A percentile compares a stretch with the other conserved stretches of the same genome.
Conservation (phyloP, 495 filamentous ascomycete genomes). For the Lasiosphaeria hispida region DNA sequence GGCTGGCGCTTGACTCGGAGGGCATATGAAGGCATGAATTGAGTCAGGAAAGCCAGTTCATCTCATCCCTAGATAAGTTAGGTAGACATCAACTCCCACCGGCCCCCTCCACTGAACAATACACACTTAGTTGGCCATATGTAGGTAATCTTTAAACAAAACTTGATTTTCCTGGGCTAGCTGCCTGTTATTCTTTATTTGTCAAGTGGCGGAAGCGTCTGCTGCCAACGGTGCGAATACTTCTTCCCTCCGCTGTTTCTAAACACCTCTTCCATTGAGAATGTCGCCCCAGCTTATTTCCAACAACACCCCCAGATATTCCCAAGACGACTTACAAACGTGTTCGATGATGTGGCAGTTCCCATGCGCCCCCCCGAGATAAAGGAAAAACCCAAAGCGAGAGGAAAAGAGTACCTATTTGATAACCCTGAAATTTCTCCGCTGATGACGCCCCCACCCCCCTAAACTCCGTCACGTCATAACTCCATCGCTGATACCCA, state of each 20-base stretch:
- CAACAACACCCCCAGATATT: not conserved
- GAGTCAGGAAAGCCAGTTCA: too few species aligned
- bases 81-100: too few species aligned
- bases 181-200: not conserved
- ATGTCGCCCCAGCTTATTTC: slow-evolving; percentile 1
- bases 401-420: slow-evolving; percentile 1
- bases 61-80: too few species aligned
- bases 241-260: slow-evolving; percentile 11
- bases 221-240: not conserved
- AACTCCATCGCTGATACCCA: slow-evolving; percentile 39
- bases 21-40: too few species aligned
- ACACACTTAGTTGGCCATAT: too few species aligned
- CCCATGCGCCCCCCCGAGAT: slow-evolving; percentile 3
- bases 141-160: not conserved
- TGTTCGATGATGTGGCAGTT: not conserved
- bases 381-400: slow-evolving; percentile 9
- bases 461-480: slow-evolving; percentile 31
- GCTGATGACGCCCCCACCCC: slow-evolving; percentile 14
- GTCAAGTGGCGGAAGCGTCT: not conserved
- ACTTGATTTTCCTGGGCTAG: not conserved
- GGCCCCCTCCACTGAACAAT: too few species aligned
- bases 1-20: too few species aligned
- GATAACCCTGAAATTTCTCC: slow-evolving; percentile 17
- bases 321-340: too few species aligned
- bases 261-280: not conserved